Conservation (phyloP, 495 filamentous ascomycete genomes). For the Annulohypoxylon nitens region DNA sequence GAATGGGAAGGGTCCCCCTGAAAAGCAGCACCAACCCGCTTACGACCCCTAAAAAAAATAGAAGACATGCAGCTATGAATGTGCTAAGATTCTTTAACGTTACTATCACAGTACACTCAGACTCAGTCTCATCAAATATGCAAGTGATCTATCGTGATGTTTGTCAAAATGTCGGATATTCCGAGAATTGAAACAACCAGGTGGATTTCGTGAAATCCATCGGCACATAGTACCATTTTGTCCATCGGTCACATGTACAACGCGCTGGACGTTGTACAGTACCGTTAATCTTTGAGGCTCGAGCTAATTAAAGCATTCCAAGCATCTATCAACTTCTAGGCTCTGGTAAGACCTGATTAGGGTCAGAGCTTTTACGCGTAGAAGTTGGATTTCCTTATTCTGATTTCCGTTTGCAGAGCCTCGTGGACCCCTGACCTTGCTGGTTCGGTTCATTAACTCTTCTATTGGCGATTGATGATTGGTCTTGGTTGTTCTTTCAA, state of each 20-base stretch:
- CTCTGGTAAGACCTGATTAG: constrained; percentile 21
- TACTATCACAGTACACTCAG: too few relatives aligned
- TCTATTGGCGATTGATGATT: not conserved
- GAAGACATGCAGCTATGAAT: not conserved
- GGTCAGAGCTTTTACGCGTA: constrained; percentile 24
- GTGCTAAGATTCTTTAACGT: not conserved
- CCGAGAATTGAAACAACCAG: not conserved
- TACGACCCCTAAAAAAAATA: constrained; percentile 3
- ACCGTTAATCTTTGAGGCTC: constrained; percentile 33
- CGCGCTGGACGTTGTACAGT: constrained; percentile 13
- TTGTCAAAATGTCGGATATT: not conserved
- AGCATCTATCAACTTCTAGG: constrained; percentile 25
- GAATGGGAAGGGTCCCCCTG: constrained; percentile 22
- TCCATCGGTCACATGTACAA: constrained; percentile 3
- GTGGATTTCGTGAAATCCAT: not conserved
- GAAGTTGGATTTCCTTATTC: constrained; percentile 15
- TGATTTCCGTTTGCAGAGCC: constrained; percentile 10
- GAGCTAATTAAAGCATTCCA: constrained; percentile 31
- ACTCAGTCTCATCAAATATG: not conserved
- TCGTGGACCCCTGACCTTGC: constrained; percentile 8
- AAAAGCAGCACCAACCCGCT: constrained; percentile 17
- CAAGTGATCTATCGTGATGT: not conserved
- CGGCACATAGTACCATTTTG: not conserved
- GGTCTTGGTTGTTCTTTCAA: not conserved
- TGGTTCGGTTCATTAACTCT: not conserved